Percentiles rank a stretch among this genome's conserved stretches.
Conservation (phyloP, 192 early-diverging fungal species). For the Backusella sp. region DNA sequence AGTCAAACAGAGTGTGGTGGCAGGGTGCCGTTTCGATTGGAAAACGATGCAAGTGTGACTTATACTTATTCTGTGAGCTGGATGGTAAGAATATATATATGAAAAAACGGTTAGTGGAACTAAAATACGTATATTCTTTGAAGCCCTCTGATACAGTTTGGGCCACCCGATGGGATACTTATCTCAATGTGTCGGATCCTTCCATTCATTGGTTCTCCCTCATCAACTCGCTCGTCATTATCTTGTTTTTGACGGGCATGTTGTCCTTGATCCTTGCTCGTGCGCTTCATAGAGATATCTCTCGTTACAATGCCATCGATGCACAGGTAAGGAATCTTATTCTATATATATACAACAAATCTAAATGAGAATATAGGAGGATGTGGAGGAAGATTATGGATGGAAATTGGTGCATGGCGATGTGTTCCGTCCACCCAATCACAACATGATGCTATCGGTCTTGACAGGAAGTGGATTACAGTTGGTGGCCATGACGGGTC, state of each 20-base stretch:
- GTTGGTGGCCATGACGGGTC: conserved; percentile 70
- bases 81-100: no score
- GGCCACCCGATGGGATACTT: conserved; percentile 86
- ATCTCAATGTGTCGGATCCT: conserved; percentile 83
- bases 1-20: conserved; percentile 47
- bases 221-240: conserved; percentile 91
- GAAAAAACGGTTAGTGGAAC: no score
- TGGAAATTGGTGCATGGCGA: conserved; percentile 98
- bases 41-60: conserved; percentile 41
- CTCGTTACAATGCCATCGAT: conserved; percentile 79
- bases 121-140: neutral
- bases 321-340: conserved; percentile 35
- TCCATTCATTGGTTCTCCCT: conserved; percentile 96
- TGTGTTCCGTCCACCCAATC: conserved; percentile 89
- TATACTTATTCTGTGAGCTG: conserved; percentile 70
- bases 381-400: conserved; percentile 91
- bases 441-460: conserved; percentile 73
- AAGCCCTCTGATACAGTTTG: conserved; percentile 56
- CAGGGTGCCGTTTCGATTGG: conserved; percentile 38
- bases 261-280: conserved; percentile 87
- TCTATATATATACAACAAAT: neutral
- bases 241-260: conserved; percentile 88
- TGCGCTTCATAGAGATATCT: conserved; percentile 88
- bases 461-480: conserved; percentile 85
- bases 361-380: conserved; percentile 36